Evolutionary conservation across 2,329 filamentous ascomycete species (phyloP).

Genomic region (Ophiostoma novo-ulmi): DNA sequence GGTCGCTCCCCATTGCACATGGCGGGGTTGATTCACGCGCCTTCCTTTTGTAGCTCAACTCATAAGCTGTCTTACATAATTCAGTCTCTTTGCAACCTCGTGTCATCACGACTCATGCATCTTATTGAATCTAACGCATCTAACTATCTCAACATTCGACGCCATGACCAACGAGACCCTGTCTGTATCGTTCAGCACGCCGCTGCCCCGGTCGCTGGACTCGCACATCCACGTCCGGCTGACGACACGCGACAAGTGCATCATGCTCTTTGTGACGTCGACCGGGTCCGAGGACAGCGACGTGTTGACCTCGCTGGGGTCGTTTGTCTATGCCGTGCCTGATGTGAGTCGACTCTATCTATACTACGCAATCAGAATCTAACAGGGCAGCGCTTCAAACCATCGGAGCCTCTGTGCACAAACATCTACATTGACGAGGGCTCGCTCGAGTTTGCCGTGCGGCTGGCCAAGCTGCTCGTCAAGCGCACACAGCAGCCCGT

Average conservation of each 20-base stretch:
- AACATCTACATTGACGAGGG: conserved; percentile 69
- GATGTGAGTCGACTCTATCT: conserved; percentile 55
- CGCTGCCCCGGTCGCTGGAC: conserved; percentile 55
- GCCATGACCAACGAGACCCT: conserved; percentile 16
- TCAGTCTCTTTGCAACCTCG: not conserved
- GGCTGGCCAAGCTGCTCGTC: conserved; percentile 79
- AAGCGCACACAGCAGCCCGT: conserved; percentile 65
- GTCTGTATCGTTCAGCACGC: conserved; percentile 50
- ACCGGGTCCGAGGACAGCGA: conserved; percentile 37
- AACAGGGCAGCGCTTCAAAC: conserved; percentile 43
- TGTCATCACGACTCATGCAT: not conserved
- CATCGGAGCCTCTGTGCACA: conserved; percentile 65
- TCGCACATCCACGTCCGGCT: conserved; percentile 58
- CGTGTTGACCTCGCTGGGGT: conserved; percentile 61
- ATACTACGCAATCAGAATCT: no score
- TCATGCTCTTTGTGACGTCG: conserved; percentile 59
- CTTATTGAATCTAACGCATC: not conserved
- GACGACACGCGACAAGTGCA: conserved; percentile 52
- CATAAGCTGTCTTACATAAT: conserved; percentile 8
- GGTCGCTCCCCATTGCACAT: not conserved
- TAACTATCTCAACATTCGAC: not conserved
- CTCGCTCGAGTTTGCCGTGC: conserved; percentile 79
- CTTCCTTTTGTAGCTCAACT: not conserved
- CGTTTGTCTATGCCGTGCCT: conserved; percentile 89
- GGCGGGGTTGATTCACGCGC: conserved; percentile 10